Percentiles rank a stretch among this genome's conserved stretches.
These are phyloP conservation scores for Paratinospora sagittata DNA, from an alignment of 164 flowering plant species.

Conservation along the genomic window DNA sequence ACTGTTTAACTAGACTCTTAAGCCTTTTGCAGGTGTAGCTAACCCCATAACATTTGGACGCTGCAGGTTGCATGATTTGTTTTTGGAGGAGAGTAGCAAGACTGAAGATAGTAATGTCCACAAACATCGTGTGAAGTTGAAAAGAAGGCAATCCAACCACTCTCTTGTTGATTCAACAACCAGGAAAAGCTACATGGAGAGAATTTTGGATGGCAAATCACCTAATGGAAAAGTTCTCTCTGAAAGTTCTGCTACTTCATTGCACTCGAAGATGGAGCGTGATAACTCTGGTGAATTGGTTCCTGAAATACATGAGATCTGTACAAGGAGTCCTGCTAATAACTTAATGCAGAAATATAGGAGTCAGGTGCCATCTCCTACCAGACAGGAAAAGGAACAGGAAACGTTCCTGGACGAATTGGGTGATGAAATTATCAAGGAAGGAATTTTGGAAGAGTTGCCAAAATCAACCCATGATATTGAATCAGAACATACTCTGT, in stretches of 20 bases:
- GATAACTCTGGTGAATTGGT: conserved; percentile 35
- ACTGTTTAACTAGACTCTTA: not conserved
- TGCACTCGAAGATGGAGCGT: conserved; percentile 25
- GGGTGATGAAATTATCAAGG: conserved; percentile 17
- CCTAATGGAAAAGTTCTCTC: conserved; percentile 35
- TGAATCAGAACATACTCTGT: conserved; percentile 24
- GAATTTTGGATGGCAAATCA: conserved; percentile 41
- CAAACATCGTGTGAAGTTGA: conserved; percentile 60
- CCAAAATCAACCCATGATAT: conserved; percentile 21
- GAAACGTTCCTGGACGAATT: conserved; percentile 24
- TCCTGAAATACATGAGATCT: conserved; percentile 43
- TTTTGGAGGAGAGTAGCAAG: conserved; percentile 59
- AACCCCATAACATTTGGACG: conserved; percentile 10
- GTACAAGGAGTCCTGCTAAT: conserved; percentile 31
- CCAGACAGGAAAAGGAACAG: conserved; percentile 18
- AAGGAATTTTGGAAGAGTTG: conserved; percentile 16
- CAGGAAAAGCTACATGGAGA: conserved; percentile 80
- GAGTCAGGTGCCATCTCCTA: conserved; percentile 30
- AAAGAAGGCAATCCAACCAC: conserved; percentile 53
- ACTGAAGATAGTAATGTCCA: conserved; percentile 37
- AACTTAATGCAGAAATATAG: conserved; percentile 24
- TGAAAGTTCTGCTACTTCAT: conserved; percentile 32
- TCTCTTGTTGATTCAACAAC: conserved; percentile 39
- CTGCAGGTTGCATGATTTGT: conserved; percentile 69
- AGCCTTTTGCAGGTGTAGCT: conserved; percentile 1